Evolutionary conservation across 768 basidiomycete species (phyloP).

Genomic region (Boletus reticuloceps): DNA sequence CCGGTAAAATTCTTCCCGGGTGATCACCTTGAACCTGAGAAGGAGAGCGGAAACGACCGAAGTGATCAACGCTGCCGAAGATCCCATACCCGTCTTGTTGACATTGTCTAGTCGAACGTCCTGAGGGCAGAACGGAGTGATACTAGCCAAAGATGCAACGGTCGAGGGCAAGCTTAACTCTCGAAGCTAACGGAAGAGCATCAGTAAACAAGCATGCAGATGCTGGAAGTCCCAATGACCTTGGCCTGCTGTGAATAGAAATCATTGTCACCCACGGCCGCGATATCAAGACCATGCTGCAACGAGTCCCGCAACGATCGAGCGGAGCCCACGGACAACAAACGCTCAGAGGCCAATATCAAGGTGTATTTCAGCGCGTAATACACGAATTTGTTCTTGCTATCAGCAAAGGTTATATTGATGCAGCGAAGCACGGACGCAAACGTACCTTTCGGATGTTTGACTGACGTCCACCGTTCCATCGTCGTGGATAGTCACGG

Average conservation of each 20-base stretch:
- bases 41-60: constrained; percentile 87
- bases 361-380: constrained; percentile 82
- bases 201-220: constrained; percentile 1
- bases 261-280: constrained; percentile 91
- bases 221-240: constrained; percentile 39
- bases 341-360: constrained; percentile 56
- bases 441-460: constrained; percentile 21
- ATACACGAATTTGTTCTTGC: constrained; percentile 90
- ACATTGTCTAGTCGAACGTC: constrained; percentile 70
- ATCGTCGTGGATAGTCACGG: constrained; percentile 40
- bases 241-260: constrained; percentile 94
- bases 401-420: constrained; percentile 24
- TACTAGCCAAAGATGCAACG: constrained; percentile 57
- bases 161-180: constrained; percentile 59
- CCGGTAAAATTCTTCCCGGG: constrained; percentile 44
- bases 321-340: constrained; percentile 36
- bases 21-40: constrained; percentile 66
- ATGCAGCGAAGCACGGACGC: background rate
- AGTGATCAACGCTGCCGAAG: constrained; percentile 95
- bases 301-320: constrained; percentile 41
- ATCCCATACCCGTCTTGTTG: constrained; percentile 98
- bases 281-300: constrained; percentile 63
- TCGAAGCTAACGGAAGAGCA: constrained; percentile 49
- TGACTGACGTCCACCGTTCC: constrained; percentile 23
- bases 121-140: constrained; percentile 76